These are phyloP conservation scores for Diplodia mutila DNA, from an alignment of 2,329 filamentous ascomycete species.

Conservation along the genomic window DNA sequence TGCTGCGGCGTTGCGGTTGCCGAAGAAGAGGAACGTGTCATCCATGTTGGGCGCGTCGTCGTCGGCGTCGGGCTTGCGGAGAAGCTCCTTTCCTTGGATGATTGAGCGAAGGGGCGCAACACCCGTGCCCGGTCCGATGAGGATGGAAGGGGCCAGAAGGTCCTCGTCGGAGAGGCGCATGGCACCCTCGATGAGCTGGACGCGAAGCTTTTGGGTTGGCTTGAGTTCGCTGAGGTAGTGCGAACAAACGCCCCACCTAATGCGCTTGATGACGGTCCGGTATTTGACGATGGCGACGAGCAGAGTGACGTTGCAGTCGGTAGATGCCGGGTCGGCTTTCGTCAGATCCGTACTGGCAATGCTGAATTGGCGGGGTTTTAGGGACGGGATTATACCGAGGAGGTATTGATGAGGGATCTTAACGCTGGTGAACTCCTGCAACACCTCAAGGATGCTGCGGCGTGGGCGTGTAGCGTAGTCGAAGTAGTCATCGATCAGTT, in stretches of 20 bases:
- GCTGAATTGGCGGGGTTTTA: conserved; percentile 91
- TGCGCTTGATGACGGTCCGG: conserved; percentile 80
- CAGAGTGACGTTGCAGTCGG: conserved; percentile 65
- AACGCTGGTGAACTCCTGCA: conserved; percentile 86
- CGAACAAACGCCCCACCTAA: conserved; percentile 86
- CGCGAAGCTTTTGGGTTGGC: conserved; percentile 60
- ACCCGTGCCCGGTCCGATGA: conserved; percentile 84
- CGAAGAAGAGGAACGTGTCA: conserved; percentile 72
- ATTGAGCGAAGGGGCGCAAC: conserved; percentile 82
- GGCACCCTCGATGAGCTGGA: conserved; percentile 35
- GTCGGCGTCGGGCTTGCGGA: conserved; percentile 41
- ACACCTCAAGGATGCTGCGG: conserved; percentile 86
- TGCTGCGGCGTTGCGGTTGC: conserved; percentile 71
- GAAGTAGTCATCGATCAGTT: conserved; percentile 87
- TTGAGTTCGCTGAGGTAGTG: conserved; percentile 74
- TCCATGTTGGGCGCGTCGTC: conserved; percentile 29
- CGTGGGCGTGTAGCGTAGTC: conserved; percentile 93
- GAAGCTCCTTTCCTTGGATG: conserved; percentile 64
- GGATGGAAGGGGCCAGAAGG: conserved; percentile 64
- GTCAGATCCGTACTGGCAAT: conserved; percentile 65
- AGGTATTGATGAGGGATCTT: conserved; percentile 76
- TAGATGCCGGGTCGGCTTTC: background rate
- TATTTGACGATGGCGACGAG: conserved; percentile 90
- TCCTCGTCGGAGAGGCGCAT: conserved; percentile 43
- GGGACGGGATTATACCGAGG: conserved; percentile 74